Evolutionary conservation across 345 rosid genomes (phyloP), one percentile per base, ranked within the genome.

Genomic region (Noccaea caerulescens): DNA sequence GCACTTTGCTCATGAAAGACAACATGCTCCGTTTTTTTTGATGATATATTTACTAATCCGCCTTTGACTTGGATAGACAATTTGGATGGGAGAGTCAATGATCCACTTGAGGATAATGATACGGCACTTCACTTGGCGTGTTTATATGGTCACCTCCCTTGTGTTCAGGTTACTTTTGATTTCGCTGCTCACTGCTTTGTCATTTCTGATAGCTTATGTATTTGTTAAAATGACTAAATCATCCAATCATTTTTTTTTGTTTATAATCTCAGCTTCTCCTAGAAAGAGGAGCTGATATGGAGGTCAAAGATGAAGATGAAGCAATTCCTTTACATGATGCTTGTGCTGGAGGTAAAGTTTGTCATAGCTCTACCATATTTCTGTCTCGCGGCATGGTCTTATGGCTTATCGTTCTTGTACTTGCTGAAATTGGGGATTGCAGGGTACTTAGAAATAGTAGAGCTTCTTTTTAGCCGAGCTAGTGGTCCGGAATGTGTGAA

Each of bases 241-340:
- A 27, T 27, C 30, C 30, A 27, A 27, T 27, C 30, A 27, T 27
- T 27, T 27, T 27, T 27, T 27, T 27, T 51, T 58, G 6, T 68
- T 47, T 43, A 30, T 27, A 27, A 27, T 27, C 9, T 76, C 80
- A 91, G 97, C 81, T 94, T 36, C 97, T 94, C 45, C 13, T 89
- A 75, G 97, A 86, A 59, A 85, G 93, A 82, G 99, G 97, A 33
- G 97, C 97, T 72, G 66, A 80, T 72, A 59, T 94, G 68, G 99
- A 94, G 77, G 83, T 83, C 23, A 84, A 78, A 81, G 99, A 94
- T 72, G 97, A 89, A 80, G 97, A 94, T 9, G 99, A 96, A 42
- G 97, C 95, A 1, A 69, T 94, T 77, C 97, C 99, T 73, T 64
- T 94, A 58, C 99, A 94, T 63, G 99, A 91, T 85, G 96, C 95